A percentile compares a stretch with the other conserved stretches of the same genome.
These are phyloP conservation scores for Ophidiomyces ophidiicola DNA, from an alignment of 2,329 filamentous ascomycete species.

Conservation along the genomic window DNA sequence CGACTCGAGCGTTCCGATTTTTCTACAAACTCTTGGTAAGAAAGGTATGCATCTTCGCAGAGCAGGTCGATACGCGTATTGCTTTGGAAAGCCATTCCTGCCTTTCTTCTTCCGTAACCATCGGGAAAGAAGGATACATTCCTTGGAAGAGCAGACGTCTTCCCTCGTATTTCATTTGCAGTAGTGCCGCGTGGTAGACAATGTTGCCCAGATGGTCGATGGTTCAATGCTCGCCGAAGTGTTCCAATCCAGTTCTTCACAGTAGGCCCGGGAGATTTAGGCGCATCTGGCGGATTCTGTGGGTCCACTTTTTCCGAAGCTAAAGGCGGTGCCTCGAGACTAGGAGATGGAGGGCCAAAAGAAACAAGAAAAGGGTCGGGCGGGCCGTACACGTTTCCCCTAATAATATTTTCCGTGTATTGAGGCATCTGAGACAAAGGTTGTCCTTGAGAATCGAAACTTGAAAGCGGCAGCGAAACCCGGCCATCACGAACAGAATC, in stretches of 20 bases:
- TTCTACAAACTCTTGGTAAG: constrained; percentile 63
- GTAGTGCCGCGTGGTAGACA: not conserved
- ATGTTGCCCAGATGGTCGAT: constrained; percentile 30
- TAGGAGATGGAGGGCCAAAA: constrained; percentile 41
- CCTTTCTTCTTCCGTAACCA: constrained; percentile 31
- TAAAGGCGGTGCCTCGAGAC: constrained; percentile 25
- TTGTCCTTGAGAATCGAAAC: constrained; percentile 31
- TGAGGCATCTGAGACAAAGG: constrained; percentile 49
- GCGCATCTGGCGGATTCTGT: constrained; percentile 11
- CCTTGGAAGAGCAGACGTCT: constrained; percentile 33
- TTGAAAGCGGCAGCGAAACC: constrained; percentile 39
- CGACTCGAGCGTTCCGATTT: constrained; percentile 34
- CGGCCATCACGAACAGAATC: constrained; percentile 66
- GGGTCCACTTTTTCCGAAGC: constrained; percentile 14
- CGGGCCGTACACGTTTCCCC: constrained; percentile 74
- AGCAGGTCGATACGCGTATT: constrained; percentile 67
- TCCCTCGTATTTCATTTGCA: constrained; percentile 22
- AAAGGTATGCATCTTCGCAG: constrained; percentile 63
- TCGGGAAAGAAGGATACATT: constrained; percentile 37
- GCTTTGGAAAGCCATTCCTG: constrained; percentile 27
- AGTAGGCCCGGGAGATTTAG: constrained; percentile 41
- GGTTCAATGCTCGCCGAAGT: constrained; percentile 70
- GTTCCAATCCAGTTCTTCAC: constrained; percentile 80
- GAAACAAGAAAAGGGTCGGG: constrained; percentile 67
- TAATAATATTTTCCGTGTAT: constrained; percentile 71